A percentile compares a stretch with the other conserved stretches of the same genome.
Evolutionary conservation across 2,329 filamentous ascomycete genomes (phyloP).

Genomic region (Tolypocladium cylindrosporum): DNA sequence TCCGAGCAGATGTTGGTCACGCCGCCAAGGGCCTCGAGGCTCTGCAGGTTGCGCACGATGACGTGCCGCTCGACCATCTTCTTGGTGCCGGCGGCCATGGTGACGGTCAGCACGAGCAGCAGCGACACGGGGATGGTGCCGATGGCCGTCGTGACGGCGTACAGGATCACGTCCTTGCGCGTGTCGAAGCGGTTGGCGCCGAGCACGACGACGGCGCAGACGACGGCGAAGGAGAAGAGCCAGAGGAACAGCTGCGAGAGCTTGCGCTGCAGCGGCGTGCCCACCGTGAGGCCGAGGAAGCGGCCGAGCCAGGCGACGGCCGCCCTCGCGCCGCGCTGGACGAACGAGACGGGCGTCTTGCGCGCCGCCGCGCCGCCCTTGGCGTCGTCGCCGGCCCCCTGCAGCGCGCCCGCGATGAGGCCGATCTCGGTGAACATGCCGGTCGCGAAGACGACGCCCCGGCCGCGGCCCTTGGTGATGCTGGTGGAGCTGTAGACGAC

Average conservation of each 20-base stretch:
- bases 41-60: conserved; percentile 40
- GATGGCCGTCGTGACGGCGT: conserved; percentile 34
- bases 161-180: conserved; percentile 30
- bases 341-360: conserved; percentile 39
- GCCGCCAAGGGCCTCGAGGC: conserved; percentile 42
- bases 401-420: conserved; percentile 42
- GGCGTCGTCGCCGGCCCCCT: conserved; percentile 27
- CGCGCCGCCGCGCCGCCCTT: conserved; percentile 27
- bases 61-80: conserved; percentile 43
- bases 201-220: conserved; percentile 35
- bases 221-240: conserved; percentile 49
- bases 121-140: conserved; percentile 43
- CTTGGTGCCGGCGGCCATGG: conserved; percentile 44
- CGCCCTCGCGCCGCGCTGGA: conserved; percentile 22
- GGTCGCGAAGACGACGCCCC: conserved; percentile 50
- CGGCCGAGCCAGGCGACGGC: conserved; percentile 35
- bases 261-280: conserved; percentile 60
- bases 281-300: conserved; percentile 41
- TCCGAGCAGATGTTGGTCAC: conserved; percentile 48
- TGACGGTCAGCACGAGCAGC: conserved; percentile 46
- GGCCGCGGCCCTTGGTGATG: conserved; percentile 50
- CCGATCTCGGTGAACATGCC: conserved; percentile 54
- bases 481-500: conserved; percentile 53
- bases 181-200: conserved; percentile 29
- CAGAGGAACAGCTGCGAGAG: conserved; percentile 59